These are phyloP conservation scores for Platanthera guangdongensis DNA, from an alignment of 106 monocot genomes.

Conservation along the genomic window DNA sequence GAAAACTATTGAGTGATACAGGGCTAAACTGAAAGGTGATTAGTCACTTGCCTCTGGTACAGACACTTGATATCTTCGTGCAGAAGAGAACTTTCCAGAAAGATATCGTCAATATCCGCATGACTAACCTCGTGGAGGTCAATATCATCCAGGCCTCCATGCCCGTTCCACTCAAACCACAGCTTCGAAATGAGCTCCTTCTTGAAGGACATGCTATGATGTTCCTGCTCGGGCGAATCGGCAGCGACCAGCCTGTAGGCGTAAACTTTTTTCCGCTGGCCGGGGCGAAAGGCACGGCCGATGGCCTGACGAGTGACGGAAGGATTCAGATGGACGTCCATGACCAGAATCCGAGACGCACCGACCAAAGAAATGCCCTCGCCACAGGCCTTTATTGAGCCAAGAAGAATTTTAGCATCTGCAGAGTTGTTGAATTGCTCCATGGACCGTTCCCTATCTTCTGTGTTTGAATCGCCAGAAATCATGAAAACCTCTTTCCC, in stretches of 20 bases:
- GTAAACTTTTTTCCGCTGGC: constrained; percentile 65
- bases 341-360: constrained; percentile 71
- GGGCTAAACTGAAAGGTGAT: background rate
- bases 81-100: constrained; percentile 42
- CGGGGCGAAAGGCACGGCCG: constrained; percentile 86
- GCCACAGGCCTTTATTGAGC: constrained; percentile 95
- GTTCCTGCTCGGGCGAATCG: constrained; percentile 58
- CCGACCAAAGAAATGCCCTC: constrained; percentile 93
- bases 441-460: constrained; percentile 67
- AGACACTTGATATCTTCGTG: constrained; percentile 49
- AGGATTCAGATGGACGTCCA: constrained; percentile 93
- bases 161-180: constrained; percentile 92
- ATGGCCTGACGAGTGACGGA: constrained; percentile 94
- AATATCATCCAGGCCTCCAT: constrained; percentile 24
- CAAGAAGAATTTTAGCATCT: constrained; percentile 80
- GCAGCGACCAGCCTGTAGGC: constrained; percentile 79
- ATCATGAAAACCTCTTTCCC: constrained; percentile 85
- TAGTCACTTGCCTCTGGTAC: constrained; percentile 39
- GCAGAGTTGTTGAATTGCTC: constrained; percentile 77
- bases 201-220: constrained; percentile 57
- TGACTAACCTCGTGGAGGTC: constrained; percentile 38
- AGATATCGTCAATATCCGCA: constrained; percentile 33
- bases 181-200: constrained; percentile 85
- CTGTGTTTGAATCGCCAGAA: constrained; percentile 66
- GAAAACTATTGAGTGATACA: background rate